Percentiles rank a stretch among this genome's conserved stretches.
Evolutionary conservation across 2,329 filamentous ascomycete genomes (phyloP).

Genomic region (Endoconidiophora polonica): DNA sequence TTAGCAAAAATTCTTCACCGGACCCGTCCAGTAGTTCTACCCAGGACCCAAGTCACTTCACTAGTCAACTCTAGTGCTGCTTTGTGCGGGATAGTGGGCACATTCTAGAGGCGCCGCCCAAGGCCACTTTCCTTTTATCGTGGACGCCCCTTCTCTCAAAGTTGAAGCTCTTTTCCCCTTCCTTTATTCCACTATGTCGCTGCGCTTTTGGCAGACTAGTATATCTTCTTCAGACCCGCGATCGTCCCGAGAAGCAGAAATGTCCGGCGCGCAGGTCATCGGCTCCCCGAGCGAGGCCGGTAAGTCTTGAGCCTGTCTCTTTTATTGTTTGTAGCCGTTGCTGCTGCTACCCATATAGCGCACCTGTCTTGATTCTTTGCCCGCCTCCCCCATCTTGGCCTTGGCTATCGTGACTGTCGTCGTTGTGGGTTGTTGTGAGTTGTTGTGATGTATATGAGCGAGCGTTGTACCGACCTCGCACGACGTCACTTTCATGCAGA

Average conservation of each 20-base stretch:
- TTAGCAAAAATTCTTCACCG: too few relatives aligned
- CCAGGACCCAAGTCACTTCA: too few relatives aligned
- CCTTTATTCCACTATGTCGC: conserved; percentile 19
- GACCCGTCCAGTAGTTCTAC: too few relatives aligned
- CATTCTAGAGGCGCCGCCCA: too few relatives aligned
- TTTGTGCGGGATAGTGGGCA: too few relatives aligned
- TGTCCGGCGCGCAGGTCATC: conserved; percentile 11
- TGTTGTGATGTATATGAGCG: background rate
- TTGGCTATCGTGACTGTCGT: background rate
- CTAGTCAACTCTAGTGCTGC: too few relatives aligned
- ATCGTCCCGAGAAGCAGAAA: conserved; percentile 9
- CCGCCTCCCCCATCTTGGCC: background rate
- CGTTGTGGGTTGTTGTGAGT: background rate
- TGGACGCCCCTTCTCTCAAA: conserved; percentile 3
- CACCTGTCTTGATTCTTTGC: too few relatives aligned
- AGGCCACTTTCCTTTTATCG: conserved; percentile 10
- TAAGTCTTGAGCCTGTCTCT: conserved; percentile 4
- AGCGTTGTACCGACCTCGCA: too few relatives aligned
- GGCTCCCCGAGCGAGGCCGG: conserved; percentile 13
- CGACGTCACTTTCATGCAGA: too few relatives aligned
- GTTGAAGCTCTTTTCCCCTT: conserved; percentile 11
- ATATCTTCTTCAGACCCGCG: conserved; percentile 3
- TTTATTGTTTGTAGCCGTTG: conserved; percentile 18
- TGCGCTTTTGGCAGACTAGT: conserved; percentile 12
- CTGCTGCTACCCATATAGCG: background rate